These are phyloP conservation scores for Moesziomyces sp. DNA, from an alignment of 1,284 basidiomycete species.

Conservation along the genomic window DNA sequence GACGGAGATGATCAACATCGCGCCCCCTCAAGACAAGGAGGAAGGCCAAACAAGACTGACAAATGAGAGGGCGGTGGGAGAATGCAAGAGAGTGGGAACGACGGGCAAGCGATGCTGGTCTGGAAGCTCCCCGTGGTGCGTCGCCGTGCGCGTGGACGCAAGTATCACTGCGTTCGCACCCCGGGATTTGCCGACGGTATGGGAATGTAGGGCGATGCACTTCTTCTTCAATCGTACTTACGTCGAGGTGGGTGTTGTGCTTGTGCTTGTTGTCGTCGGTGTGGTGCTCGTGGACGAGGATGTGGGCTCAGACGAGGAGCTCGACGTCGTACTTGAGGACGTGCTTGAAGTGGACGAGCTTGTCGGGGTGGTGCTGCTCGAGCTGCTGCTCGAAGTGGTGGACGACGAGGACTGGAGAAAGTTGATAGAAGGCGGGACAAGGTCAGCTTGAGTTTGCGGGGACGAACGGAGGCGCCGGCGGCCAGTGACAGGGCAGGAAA, in stretches of 20 bases:
- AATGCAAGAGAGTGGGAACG: neutral
- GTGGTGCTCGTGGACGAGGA: constrained; percentile 10
- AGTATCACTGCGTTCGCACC: constrained; percentile 23
- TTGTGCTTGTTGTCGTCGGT: constrained; percentile 28
- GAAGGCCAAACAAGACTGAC: neutral
- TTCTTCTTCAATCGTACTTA: constrained; percentile 24
- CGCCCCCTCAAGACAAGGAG: constrained; percentile 15
- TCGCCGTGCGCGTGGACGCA: constrained; percentile 17
- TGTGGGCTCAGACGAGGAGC: constrained; percentile 9
- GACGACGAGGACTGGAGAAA: constrained; percentile 14
- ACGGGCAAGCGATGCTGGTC: constrained; percentile 1
- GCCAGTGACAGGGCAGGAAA: neutral
- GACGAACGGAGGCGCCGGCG: neutral
- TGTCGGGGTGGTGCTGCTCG: constrained; percentile 13
- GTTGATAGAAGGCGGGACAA: neutral
- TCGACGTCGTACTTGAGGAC: constrained; percentile 5
- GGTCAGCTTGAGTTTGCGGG: neutral
- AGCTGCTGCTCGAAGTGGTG: constrained; percentile 8
- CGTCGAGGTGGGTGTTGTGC: constrained; percentile 30
- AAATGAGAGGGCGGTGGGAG: neutral
- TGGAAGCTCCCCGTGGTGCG: constrained; percentile 6
- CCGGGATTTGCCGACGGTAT: neutral
- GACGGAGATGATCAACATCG: constrained; percentile 29
- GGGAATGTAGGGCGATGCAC: neutral
- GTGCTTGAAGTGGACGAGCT: constrained; percentile 10